Percentiles rank a stretch among this genome's conserved stretches.
phyloP scores from a whole-genome alignment of 1,284 basidiomycete genomes.

The Puccinia hordei region DNA sequence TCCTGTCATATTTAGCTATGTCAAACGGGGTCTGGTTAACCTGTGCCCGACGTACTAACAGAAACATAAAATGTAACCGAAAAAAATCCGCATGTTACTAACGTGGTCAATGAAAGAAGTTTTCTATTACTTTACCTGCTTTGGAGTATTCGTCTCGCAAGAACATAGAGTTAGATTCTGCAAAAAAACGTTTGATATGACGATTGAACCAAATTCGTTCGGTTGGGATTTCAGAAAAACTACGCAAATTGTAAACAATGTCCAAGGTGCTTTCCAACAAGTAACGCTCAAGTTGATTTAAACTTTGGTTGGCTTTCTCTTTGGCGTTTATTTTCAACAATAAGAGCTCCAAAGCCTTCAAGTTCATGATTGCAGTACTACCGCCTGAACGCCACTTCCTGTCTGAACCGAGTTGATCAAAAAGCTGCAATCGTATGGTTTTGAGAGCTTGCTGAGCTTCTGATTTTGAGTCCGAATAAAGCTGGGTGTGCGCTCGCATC shows the following conservation, averaged over 20 bases:
- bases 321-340: neutral
- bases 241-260: constrained; percentile 11
- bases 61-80: no score
- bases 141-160: constrained; percentile 11
- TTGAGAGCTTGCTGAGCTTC: constrained; percentile 3
- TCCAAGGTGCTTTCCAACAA: neutral
- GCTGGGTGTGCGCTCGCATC: neutral
- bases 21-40: neutral
- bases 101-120: neutral
- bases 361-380: constrained; percentile 5
- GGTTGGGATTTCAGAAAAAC: neutral
- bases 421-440: neutral
- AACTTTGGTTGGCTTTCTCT: neutral
- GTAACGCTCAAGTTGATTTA: neutral
- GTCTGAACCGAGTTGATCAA: neutral
- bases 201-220: constrained; percentile 9
- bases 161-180: neutral
- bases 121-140: neutral
- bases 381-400: constrained; percentile 1
- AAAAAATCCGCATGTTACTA: neutral
- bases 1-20: neutral
- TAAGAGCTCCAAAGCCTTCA: constrained; percentile 4
- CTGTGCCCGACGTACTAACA: constrained; percentile 11
- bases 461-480: constrained; percentile 1
- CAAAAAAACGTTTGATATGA: constrained; percentile 12